Conservation (phyloP, 352 stramenopile species). For the Labyrinthula sp. region DNA sequence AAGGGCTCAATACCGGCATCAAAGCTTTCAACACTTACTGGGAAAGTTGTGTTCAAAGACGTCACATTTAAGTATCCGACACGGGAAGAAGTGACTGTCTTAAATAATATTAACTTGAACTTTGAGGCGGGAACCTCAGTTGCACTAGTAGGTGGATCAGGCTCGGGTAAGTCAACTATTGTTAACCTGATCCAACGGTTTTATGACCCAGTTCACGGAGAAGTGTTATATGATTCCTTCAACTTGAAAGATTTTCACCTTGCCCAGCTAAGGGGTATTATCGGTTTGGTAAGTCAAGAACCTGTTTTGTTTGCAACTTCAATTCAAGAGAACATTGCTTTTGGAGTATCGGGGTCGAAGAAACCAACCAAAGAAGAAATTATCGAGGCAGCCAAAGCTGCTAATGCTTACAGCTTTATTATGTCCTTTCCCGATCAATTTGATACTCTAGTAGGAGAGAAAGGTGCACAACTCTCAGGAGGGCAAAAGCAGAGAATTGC, state of each 20-base stretch:
- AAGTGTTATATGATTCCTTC: slow-evolving; percentile 28
- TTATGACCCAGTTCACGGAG: slow-evolving; percentile 31
- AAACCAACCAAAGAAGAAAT: slow-evolving; percentile 47
- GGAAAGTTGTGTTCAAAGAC: slow-evolving; percentile 52
- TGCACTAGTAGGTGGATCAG: slow-evolving; percentile 35
- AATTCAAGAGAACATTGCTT: slow-evolving; percentile 67
- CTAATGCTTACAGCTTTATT: slow-evolving; percentile 68
- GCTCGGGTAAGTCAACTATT: slow-evolving; percentile 35
- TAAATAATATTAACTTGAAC: slow-evolving; percentile 30
- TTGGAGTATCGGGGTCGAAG: slow-evolving; percentile 31
- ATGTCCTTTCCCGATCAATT: slow-evolving; percentile 54
- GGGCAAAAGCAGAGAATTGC: slow-evolving; percentile 79
- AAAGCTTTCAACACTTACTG: slow-evolving; percentile 8
- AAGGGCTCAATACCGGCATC: slow-evolving; percentile 2
- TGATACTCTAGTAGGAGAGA: slow-evolving; percentile 57
- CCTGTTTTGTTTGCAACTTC: slow-evolving; percentile 57
- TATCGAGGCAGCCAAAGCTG: slow-evolving; percentile 42
- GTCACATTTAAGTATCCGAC: slow-evolving; percentile 57
- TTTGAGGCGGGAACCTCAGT: slow-evolving; percentile 30
- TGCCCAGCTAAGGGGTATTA: slow-evolving; percentile 25
- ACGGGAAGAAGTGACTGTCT: slow-evolving; percentile 29
- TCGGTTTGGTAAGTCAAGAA: slow-evolving; percentile 60
- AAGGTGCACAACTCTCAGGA: slow-evolving; percentile 56
- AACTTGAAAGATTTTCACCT: slow-evolving; percentile 33
- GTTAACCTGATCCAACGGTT: slow-evolving; percentile 34